Evolutionary conservation across 2,329 filamentous ascomycete species (phyloP), one percentile per base, ranked within the genome.

Genomic region (Lomentospora prolificans): DNA sequence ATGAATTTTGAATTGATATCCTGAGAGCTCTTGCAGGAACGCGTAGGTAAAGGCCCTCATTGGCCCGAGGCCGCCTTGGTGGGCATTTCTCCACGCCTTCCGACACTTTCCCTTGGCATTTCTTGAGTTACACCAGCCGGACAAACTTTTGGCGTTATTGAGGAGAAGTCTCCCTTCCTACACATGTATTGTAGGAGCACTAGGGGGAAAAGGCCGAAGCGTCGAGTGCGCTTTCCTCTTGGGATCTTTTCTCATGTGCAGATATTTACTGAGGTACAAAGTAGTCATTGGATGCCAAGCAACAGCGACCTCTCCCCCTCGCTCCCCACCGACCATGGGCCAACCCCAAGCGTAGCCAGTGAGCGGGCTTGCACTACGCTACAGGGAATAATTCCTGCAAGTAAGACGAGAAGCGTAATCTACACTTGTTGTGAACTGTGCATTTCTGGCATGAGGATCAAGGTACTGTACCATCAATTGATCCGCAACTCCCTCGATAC

Each of bases 1-100:
- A 48, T 48, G 44, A 48, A 48, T 48, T 41, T 48, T 48, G 17
- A 48, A 48, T 48, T 48, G 44, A 48, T 48, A 22, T 48, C 22
- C 44, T 48, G 44, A 48, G 12, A 25, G 14, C 44, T 48, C 22
- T 48, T 48, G 44, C 44, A 48, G 44, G 44, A 48, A 48, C 44
- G 17, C 22, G 17, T 48, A 25, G 22, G 22, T 22, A 48, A 10
- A 48, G 22, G 7, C 44, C 24, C 44, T 27, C 22, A 48, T 48
- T 48, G 44, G 44, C 24, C 22, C 44, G 22, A 8, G 1, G 24
- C 17, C 22, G 17, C 7, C 30, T 9, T 22, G 10, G 44, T 48
- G 44, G 44, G 44, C 44, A 48, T 22, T 48, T 48, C 44, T 48
- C 44, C 44, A 25, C 22, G 44, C 44, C 44, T 25, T 25, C 22